phyloP scores from a whole-genome alignment of 2,329 filamentous ascomycete genomes.

The Macrophomina tecta region DNA sequence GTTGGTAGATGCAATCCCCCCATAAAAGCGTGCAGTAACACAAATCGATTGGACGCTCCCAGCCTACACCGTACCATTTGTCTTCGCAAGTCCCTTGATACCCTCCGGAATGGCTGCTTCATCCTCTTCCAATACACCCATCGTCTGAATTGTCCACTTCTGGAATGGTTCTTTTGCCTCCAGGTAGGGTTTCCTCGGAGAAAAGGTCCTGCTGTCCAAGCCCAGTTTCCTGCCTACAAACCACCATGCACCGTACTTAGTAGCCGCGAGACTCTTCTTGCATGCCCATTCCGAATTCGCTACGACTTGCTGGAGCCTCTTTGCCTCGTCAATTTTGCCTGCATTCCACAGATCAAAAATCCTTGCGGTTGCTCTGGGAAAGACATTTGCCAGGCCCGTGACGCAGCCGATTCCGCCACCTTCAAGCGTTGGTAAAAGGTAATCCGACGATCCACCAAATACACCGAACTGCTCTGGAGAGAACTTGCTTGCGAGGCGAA shows the following conservation, averaged over 20 bases:
- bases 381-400: slow-evolving; percentile 54
- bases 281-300: slow-evolving; percentile 59
- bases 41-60: too few relatives aligned
- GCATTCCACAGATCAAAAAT: slow-evolving; percentile 52
- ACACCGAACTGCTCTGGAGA: slow-evolving; percentile 64
- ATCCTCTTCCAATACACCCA: slow-evolving; percentile 44
- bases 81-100: not conserved
- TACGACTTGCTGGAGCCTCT: slow-evolving; percentile 50
- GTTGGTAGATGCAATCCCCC: too few relatives aligned
- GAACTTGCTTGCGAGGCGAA: slow-evolving; percentile 60
- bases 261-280: slow-evolving; percentile 56
- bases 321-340: slow-evolving; percentile 48
- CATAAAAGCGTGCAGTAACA: too few relatives aligned
- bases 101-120: slow-evolving; percentile 4
- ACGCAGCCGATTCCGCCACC: slow-evolving; percentile 59
- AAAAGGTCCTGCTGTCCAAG: slow-evolving; percentile 45
- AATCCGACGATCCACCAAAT: slow-evolving; percentile 73
- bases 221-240: slow-evolving; percentile 50
- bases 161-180: slow-evolving; percentile 46
- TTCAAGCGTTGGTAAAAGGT: slow-evolving; percentile 59
- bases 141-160: slow-evolving; percentile 52
- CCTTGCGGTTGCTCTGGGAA: slow-evolving; percentile 41
- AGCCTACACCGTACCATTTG: not conserved
- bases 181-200: slow-evolving; percentile 53
- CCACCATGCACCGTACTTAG: slow-evolving; percentile 55